These are phyloP conservation scores for Lipomyces mesembrius DNA, from an alignment of 805 yeast species.

Conservation along the genomic window DNA sequence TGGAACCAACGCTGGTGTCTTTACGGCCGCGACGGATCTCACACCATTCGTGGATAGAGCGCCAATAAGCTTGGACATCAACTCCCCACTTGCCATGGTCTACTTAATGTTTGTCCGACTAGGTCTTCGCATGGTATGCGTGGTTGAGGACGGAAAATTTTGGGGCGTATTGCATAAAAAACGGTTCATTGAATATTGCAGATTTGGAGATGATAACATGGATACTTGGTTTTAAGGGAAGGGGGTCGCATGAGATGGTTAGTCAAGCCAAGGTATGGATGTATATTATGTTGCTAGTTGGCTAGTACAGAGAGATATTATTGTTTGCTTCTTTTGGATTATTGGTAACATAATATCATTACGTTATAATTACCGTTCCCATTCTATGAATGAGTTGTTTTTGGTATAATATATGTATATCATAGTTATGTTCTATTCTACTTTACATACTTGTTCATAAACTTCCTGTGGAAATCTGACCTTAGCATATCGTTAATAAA, in stretches of 20 bases:
- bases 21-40: slow-evolving; percentile 48
- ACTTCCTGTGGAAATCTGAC: slow-evolving; percentile 48
- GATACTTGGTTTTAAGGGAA: slow-evolving; percentile 31
- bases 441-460: slow-evolving; percentile 45
- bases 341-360: background rate
- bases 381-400: background rate
- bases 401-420: background rate
- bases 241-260: background rate
- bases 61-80: slow-evolving; percentile 55
- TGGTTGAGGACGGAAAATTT: slow-evolving; percentile 54
- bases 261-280: background rate
- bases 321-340: background rate
- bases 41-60: slow-evolving; percentile 51
- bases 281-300: background rate
- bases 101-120: slow-evolving; percentile 57
- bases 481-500: slow-evolving; percentile 47
- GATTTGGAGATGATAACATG: slow-evolving; percentile 36
- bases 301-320: background rate
- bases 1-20: background rate
- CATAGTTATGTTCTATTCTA: background rate
- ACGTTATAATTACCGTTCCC: background rate
- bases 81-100: slow-evolving; percentile 56
- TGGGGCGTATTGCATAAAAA: slow-evolving; percentile 60
- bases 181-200: slow-evolving; percentile 54
- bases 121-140: slow-evolving; percentile 56